Percentiles rank a stretch among this genome's conserved stretches.
Evolutionary conservation across 2,329 filamentous ascomycete genomes (phyloP).

Genomic region (Clonostachys rosea): DNA sequence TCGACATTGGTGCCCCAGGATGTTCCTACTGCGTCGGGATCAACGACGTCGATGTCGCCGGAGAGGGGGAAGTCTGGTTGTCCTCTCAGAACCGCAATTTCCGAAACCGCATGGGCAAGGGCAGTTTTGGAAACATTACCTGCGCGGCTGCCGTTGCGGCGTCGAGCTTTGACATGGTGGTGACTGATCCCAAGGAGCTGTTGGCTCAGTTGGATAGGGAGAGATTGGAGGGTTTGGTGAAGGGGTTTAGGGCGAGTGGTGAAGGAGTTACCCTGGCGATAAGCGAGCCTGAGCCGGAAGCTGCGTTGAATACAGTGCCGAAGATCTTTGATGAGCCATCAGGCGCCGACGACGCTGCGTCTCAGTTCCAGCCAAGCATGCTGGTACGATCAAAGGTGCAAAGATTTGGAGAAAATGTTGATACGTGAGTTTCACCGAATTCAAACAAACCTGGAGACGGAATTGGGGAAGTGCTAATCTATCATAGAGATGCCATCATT

Average conservation of each 20-base stretch:
- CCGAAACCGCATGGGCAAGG: conserved; percentile 32
- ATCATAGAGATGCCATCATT: conserved; percentile 6
- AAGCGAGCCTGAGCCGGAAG: neutral
- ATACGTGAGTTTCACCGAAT: conserved; percentile 6
- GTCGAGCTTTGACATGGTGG: conserved; percentile 35
- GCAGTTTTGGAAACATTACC: conserved; percentile 30
- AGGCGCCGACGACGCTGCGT: too few species aligned
- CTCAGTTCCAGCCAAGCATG: neutral
- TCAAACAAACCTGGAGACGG: neutral
- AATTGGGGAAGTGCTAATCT: too few species aligned
- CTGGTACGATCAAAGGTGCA: conserved; percentile 6
- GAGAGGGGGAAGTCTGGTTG: conserved; percentile 32
- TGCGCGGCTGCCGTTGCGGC: conserved; percentile 41
- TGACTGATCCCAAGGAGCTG: conserved; percentile 24
- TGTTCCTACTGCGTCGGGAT: conserved; percentile 38
- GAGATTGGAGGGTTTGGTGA: neutral
- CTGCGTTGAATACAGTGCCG: neutral
- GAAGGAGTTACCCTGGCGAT: neutral
- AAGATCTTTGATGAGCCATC: neutral
- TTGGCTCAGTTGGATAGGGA: neutral
- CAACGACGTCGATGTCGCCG: conserved; percentile 28
- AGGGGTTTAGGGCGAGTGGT: neutral
- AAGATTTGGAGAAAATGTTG: conserved; percentile 9
- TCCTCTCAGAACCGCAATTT: conserved; percentile 38
- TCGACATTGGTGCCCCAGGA: conserved; percentile 29